Conservation (phyloP, 768 basidiomycete species). For the Russula vinacea region DNA sequence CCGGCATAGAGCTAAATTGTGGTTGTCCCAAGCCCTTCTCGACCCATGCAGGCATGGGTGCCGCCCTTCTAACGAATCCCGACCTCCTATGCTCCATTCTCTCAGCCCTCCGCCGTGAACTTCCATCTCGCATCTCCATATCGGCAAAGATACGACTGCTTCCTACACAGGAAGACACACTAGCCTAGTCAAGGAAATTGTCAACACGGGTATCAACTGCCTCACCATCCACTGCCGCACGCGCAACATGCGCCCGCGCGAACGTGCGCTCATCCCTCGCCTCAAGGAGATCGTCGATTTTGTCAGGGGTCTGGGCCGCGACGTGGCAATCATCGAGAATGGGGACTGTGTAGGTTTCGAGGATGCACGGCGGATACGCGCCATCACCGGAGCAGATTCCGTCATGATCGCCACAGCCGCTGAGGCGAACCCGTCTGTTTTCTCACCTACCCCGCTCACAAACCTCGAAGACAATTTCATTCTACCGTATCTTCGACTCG, state of each 20-base stretch:
- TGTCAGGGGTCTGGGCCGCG: conserved; percentile 67
- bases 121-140: conserved; percentile 80
- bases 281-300: conserved; percentile 83
- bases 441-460: conserved; percentile 61
- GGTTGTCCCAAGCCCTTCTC: conserved; percentile 98
- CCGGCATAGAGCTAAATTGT: conserved; percentile 95
- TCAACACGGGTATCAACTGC: conserved; percentile 81
- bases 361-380: conserved; percentile 72
- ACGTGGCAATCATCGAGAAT: conserved; percentile 89
- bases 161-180: conserved; percentile 80
- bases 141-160: conserved; percentile 91
- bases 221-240: conserved; percentile 96
- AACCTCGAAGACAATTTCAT: conserved; percentile 69
- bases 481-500: conserved; percentile 71
- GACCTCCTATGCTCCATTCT: conserved; percentile 90
- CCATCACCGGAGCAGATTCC: conserved; percentile 83
- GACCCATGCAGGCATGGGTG: conserved; percentile 93
- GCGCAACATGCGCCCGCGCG: conserved; percentile 80
- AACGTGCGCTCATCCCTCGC: conserved; percentile 73
- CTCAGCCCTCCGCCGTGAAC: conserved; percentile 63
- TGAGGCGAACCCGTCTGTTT: conserved; percentile 89
- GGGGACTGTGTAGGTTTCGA: conserved; percentile 83
- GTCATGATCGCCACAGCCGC: conserved; percentile 97
- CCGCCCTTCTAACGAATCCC: conserved; percentile 87
- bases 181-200: conserved; percentile 87